These are phyloP conservation scores for Furcasterigmium furcatum DNA, from an alignment of 2,329 filamentous ascomycete species.

Conservation along the genomic window DNA sequence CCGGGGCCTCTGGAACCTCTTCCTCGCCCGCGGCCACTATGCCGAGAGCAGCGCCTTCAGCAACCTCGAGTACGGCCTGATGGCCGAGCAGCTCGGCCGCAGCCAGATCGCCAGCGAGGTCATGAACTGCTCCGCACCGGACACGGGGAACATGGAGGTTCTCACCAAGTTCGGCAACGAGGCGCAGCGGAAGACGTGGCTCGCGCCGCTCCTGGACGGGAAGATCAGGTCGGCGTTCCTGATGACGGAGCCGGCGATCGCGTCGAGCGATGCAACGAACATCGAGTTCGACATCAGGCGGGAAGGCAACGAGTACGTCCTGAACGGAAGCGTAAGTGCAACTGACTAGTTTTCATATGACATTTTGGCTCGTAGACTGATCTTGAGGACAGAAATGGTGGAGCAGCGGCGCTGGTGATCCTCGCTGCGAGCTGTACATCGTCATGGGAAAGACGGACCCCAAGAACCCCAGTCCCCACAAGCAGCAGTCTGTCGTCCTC, in stretches of 20 bases:
- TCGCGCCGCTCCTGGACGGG: conserved; percentile 76
- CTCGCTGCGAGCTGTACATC: conserved; percentile 88
- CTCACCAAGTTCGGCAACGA: conserved; percentile 86
- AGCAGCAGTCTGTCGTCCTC: conserved; percentile 88
- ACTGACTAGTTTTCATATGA: conserved; percentile 41
- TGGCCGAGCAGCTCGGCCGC: conserved; percentile 97
- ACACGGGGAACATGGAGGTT: conserved; percentile 96
- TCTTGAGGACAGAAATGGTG: conserved; percentile 93
- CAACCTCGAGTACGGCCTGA: conserved; percentile 94
- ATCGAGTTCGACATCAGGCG: conserved; percentile 79
- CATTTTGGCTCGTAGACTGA: neutral
- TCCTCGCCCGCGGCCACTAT: conserved; percentile 92
- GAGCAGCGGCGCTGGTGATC: conserved; percentile 93
- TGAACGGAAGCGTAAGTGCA: conserved; percentile 61
- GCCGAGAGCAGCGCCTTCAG: conserved; percentile 89
- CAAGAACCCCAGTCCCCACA: conserved; percentile 71
- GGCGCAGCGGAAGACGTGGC: conserved; percentile 80
- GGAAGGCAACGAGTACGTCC: conserved; percentile 83
- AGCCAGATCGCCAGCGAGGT: conserved; percentile 95
- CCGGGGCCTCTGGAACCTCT: conserved; percentile 96
- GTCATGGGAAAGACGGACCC: conserved; percentile 93
- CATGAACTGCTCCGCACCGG: conserved; percentile 85
- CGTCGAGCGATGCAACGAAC: conserved; percentile 88
- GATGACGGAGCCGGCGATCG: conserved; percentile 90
- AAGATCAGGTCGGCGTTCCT: conserved; percentile 85